Percentiles rank a stretch among this genome's conserved stretches.
These are phyloP conservation scores for Pouteria glomerata DNA, from an alignment of 148 eudicot species.

Conservation along the genomic window DNA sequence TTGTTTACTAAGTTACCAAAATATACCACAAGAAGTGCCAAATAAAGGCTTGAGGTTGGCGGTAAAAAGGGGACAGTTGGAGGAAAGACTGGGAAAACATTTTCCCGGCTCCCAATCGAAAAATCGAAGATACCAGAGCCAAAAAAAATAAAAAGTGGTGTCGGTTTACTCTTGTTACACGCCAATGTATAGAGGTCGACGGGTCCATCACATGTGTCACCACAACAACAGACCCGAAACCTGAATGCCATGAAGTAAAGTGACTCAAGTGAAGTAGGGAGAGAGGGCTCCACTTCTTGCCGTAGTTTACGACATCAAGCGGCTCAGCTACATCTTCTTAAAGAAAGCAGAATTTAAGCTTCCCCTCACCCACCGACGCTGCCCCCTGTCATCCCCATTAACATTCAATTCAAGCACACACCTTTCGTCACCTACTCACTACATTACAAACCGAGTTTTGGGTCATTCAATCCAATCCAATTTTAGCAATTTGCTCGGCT, in stretches of 20 bases:
- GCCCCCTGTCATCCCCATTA: not conserved
- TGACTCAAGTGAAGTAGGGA: no score
- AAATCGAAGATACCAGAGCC: no score
- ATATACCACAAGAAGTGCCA: not conserved
- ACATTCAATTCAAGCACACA: no score
- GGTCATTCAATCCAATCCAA: not conserved
- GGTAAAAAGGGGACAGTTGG: not conserved
- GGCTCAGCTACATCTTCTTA: no score
- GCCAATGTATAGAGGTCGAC: not conserved
- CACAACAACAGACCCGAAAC: not conserved
- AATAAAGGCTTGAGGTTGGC: not conserved
- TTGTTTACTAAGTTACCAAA: no score
- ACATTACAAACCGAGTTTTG: not conserved
- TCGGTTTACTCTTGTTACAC: no score
- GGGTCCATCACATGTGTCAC: not conserved
- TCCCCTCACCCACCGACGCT: not conserved
- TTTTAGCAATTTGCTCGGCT: not conserved
- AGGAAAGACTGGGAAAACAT: not conserved
- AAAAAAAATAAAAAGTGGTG: no score
- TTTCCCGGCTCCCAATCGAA: slow-evolving; percentile 4
- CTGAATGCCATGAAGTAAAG: not conserved
- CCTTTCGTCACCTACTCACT: slow-evolving; percentile 5
- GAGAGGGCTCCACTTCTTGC: no score
- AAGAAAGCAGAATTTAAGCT: no score
- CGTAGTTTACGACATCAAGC: no score